These are phyloP conservation scores for Neurospora sp. DNA, from an alignment of 495 filamentous ascomycete species.

Conservation along the genomic window DNA sequence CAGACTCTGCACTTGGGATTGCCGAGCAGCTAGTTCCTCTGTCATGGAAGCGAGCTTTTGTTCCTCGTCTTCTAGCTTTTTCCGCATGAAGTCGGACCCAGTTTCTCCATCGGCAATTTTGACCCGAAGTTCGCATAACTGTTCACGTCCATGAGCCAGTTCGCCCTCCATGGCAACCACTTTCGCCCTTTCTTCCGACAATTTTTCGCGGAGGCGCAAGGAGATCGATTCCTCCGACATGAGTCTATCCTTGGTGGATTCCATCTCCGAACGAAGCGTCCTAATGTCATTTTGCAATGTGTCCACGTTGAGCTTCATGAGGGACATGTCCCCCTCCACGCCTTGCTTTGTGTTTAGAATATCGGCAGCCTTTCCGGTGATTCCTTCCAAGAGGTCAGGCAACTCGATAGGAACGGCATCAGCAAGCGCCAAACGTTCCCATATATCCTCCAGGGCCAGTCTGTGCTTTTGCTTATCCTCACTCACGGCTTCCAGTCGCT, in stretches of 20 bases:
- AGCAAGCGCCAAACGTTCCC: slow-evolving; percentile 50
- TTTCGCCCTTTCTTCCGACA: slow-evolving; percentile 50
- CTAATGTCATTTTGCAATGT: slow-evolving; percentile 23
- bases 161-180: slow-evolving; percentile 49
- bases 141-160: slow-evolving; percentile 53
- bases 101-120: slow-evolving; percentile 70
- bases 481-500: slow-evolving; percentile 36
- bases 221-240: slow-evolving; percentile 31
- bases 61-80: slow-evolving; percentile 61
- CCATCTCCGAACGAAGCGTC: slow-evolving; percentile 31
- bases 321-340: slow-evolving; percentile 32
- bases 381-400: slow-evolving; percentile 46
- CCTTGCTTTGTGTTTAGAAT: slow-evolving; percentile 32
- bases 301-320: slow-evolving; percentile 37
- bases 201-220: slow-evolving; percentile 34
- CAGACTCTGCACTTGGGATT: slow-evolving; percentile 53
- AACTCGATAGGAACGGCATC: slow-evolving; percentile 47
- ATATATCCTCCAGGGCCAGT: slow-evolving; percentile 46
- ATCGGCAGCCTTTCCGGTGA: slow-evolving; percentile 53
- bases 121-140: slow-evolving; percentile 52
- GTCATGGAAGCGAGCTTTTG: slow-evolving; percentile 46
- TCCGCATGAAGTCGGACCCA: slow-evolving; percentile 64
- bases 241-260: slow-evolving; percentile 37
- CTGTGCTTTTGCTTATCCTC: slow-evolving; percentile 25
- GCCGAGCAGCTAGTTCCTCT: slow-evolving; percentile 54